These are phyloP conservation scores for Heritiera fomes DNA, from an alignment of 345 rosid genomes.

Conservation along the genomic window DNA sequence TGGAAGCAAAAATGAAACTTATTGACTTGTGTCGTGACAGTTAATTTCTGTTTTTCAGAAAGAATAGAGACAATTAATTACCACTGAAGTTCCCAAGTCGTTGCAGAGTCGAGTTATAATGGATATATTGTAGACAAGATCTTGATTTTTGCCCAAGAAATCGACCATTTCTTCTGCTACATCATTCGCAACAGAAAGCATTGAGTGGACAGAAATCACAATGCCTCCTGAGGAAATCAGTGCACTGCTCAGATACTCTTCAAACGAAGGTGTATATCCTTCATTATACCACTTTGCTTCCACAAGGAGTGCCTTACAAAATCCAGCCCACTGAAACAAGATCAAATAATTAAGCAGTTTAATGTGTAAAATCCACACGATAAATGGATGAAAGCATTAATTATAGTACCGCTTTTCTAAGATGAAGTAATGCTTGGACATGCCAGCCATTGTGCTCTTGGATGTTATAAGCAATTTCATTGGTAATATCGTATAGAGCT, in stretches of 20 bases:
- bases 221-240: constrained; percentile 47
- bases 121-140: constrained; percentile 36
- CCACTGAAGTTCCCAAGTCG: constrained; percentile 48
- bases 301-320: constrained; percentile 44
- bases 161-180: constrained; percentile 10
- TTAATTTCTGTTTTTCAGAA: no score
- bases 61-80: constrained; percentile 21
- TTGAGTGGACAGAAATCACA: constrained; percentile 34
- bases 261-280: constrained; percentile 39
- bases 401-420: constrained; percentile 43
- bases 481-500: constrained; percentile 32
- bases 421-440: constrained; percentile 25
- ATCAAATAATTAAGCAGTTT: background rate
- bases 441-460: constrained; percentile 31
- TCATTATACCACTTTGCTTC: constrained; percentile 52
- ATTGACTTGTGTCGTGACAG: background rate
- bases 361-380: background rate
- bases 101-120: constrained; percentile 52
- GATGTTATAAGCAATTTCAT: constrained; percentile 44
- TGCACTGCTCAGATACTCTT: constrained; percentile 47
- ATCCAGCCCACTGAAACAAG: constrained; percentile 48
- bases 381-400: background rate
- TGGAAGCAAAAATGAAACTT: background rate
- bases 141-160: constrained; percentile 22
- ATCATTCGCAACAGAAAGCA: constrained; percentile 25